These are phyloP conservation scores for Limnomonas spitsbergensis DNA, from an alignment of 139 green algal species.

Conservation along the genomic window DNA sequence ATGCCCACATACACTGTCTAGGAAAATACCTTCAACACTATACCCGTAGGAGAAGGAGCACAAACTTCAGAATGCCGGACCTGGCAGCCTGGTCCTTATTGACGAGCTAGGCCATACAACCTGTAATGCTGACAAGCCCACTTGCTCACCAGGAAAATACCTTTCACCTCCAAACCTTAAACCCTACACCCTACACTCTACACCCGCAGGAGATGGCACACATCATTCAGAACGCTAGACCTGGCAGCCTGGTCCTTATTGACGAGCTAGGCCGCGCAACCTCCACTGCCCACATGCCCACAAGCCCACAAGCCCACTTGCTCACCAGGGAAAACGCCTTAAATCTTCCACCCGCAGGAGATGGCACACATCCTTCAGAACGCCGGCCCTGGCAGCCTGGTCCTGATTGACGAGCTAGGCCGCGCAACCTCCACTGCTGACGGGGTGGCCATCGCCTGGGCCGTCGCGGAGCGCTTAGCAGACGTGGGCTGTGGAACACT, in stretches of 20 bases:
- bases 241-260: slow-evolving; percentile 65
- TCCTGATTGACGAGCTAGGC: slow-evolving; percentile 84
- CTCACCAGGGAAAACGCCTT: too few relatives aligned
- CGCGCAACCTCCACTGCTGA: slow-evolving; percentile 72
- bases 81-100: slow-evolving; percentile 49
- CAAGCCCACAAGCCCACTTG: too few relatives aligned
- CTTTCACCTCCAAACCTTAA: too few relatives aligned
- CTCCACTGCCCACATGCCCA: too few relatives aligned
- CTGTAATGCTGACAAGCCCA: too few relatives aligned
- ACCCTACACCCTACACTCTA: too few relatives aligned
- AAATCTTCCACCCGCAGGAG: slow-evolving; percentile 49
- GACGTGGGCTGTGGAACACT: slow-evolving; percentile 41
- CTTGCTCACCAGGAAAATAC: too few relatives aligned
- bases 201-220: slow-evolving; percentile 52
- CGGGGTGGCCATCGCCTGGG: slow-evolving; percentile 74
- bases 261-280: slow-evolving; percentile 80
- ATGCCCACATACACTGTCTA: too few relatives aligned
- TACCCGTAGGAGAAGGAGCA: slow-evolving; percentile 52
- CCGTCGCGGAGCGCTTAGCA: slow-evolving; percentile 50
- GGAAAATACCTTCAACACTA: too few relatives aligned
- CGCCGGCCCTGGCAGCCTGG: slow-evolving; percentile 43
- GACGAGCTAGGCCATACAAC: too few relatives aligned
- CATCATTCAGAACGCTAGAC: slow-evolving; percentile 51
- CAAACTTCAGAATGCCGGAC: slow-evolving; percentile 50
- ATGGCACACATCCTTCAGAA: slow-evolving; percentile 55